phyloP scores from a whole-genome alignment of 257 asterid species.

The Primulina huaijiensis region DNA sequence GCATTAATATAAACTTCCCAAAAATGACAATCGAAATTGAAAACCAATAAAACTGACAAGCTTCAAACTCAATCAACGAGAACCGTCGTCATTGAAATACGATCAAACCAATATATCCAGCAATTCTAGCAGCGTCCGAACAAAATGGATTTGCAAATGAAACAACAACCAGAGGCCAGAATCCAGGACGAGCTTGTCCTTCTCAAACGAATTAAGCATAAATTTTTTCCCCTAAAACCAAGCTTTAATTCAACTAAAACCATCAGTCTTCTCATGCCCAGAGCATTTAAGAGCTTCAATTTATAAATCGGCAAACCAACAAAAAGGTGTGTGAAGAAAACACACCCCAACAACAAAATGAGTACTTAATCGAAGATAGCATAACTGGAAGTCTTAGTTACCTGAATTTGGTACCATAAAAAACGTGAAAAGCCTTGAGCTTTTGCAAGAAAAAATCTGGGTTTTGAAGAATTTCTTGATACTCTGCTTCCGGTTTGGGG shows the following conservation, averaged over 20 bases:
- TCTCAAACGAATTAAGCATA: background rate
- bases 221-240: background rate
- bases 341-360: background rate
- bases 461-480: constrained; percentile 60
- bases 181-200: background rate
- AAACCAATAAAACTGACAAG: background rate
- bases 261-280: background rate
- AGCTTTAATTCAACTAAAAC: background rate
- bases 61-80: background rate
- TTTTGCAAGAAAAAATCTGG: constrained; percentile 63
- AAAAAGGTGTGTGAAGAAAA: background rate
- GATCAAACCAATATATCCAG: constrained; percentile 15
- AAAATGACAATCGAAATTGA: constrained; percentile 3
- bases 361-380: background rate
- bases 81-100: constrained; percentile 15
- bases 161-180: background rate
- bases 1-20: background rate
- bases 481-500: constrained; percentile 85
- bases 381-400: background rate
- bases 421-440: constrained; percentile 62
- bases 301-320: background rate
- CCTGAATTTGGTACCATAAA: constrained; percentile 50
- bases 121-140: constrained; percentile 15
- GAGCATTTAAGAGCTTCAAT: background rate
- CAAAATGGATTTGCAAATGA: constrained; percentile 32